Percentiles rank a stretch among this genome's conserved stretches.
Conservation (phyloP, 805 yeast species). For the Saccharomycopsis schoenii region DNA sequence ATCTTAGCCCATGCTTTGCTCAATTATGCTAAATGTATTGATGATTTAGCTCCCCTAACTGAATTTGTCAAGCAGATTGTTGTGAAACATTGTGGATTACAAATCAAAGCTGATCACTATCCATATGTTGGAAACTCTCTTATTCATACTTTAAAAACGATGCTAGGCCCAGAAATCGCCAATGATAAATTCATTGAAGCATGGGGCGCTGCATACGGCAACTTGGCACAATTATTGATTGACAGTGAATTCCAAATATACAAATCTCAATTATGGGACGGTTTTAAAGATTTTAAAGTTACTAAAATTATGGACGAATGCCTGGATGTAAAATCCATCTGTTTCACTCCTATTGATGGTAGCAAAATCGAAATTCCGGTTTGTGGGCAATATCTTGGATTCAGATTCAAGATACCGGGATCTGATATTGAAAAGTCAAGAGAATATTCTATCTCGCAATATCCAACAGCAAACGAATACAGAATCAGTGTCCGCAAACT, state of each 20-base stretch:
- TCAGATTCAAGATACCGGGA: conserved; percentile 28
- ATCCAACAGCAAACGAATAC: conserved; percentile 30
- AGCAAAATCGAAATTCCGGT: conserved; percentile 27
- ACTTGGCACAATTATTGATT: conserved; percentile 52
- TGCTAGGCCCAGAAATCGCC: conserved; percentile 50
- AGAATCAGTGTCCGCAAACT: conserved; percentile 50
- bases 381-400: conserved; percentile 34
- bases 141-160: conserved; percentile 42
- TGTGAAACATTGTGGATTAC: conserved; percentile 56
- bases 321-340: conserved; percentile 39
- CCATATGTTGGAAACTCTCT: conserved; percentile 52
- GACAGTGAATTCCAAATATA: conserved; percentile 43
- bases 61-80: conserved; percentile 51
- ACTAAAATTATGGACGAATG: conserved; percentile 34
- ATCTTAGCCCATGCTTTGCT: conserved; percentile 54
- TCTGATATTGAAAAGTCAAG: conserved; percentile 38
- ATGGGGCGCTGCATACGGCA: conserved; percentile 57
- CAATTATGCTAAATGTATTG: conserved; percentile 53
- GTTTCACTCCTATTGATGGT: conserved; percentile 37
- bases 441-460: conserved; percentile 48
- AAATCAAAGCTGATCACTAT: conserved; percentile 54
- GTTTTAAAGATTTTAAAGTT: conserved; percentile 44
- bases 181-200: conserved; percentile 48
- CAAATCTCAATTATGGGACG: conserved; percentile 40
- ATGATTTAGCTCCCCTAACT: conserved; percentile 42